phyloP scores from a whole-genome alignment of 1,284 basidiomycete species.

The Coriolopsis trogii region DNA sequence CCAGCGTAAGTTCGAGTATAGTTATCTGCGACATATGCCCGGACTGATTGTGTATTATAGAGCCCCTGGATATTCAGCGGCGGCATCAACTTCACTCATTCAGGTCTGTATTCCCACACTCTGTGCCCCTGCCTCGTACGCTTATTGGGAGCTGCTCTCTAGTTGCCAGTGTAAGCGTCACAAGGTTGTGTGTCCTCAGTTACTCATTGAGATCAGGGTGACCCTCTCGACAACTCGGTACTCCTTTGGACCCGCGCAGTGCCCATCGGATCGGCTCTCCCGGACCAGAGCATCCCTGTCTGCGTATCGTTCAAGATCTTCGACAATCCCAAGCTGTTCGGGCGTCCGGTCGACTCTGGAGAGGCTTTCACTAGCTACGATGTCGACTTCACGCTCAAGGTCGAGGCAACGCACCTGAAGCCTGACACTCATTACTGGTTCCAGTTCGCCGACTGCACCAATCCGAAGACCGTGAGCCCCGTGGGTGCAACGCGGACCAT shows the following conservation, averaged over 20 bases:
- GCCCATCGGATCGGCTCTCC: slow-evolving; percentile 39
- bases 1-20: slow-evolving; percentile 41
- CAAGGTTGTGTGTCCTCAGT: background rate
- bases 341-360: slow-evolving; percentile 46
- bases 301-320: slow-evolving; percentile 59
- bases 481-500: slow-evolving; percentile 55
- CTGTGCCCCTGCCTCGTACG: background rate
- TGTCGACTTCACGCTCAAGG: slow-evolving; percentile 68
- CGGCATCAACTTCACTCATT: slow-evolving; percentile 57
- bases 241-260: slow-evolving; percentile 66
- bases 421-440: slow-evolving; percentile 65
- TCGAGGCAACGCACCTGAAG: slow-evolving; percentile 55
- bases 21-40: too few relatives aligned
- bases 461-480: slow-evolving; percentile 47
- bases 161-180: slow-evolving; percentile 40
- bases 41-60: slow-evolving; percentile 30
- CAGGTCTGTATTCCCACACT: background rate
- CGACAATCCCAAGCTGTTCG: slow-evolving; percentile 39
- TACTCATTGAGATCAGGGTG: slow-evolving; percentile 47
- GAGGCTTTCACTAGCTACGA: slow-evolving; percentile 64
- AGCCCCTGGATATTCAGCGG: slow-evolving; percentile 55
- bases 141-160: too few relatives aligned
- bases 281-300: slow-evolving; percentile 58
- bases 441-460: slow-evolving; percentile 61
- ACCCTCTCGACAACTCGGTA: slow-evolving; percentile 62